Conservation (phyloP, 2,329 filamentous ascomycete genomes). For the Thelonectria blattea region DNA sequence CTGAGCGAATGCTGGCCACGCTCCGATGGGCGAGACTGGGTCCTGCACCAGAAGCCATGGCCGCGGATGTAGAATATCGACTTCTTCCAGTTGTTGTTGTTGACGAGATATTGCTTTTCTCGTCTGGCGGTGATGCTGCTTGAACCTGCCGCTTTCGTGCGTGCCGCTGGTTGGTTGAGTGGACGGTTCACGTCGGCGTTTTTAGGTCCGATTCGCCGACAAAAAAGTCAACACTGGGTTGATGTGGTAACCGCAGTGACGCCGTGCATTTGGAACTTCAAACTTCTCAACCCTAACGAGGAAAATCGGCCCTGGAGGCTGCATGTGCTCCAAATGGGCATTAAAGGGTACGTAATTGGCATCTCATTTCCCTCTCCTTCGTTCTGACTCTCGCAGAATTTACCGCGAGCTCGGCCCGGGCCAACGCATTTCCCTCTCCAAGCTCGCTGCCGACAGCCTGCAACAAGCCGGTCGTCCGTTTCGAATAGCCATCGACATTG, state of each 20-base stretch:
- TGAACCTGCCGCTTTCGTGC: slow-evolving; percentile 26
- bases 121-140: slow-evolving; percentile 19
- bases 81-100: slow-evolving; percentile 1
- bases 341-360: slow-evolving; percentile 60
- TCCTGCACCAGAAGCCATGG: slow-evolving; percentile 53
- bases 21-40: slow-evolving; percentile 61
- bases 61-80: background rate
- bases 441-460: slow-evolving; percentile 79
- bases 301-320: slow-evolving; percentile 16
- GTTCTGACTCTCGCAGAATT: slow-evolving; percentile 62
- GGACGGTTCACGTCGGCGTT: slow-evolving; percentile 30
- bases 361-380: accelerated
- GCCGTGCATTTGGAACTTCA: slow-evolving; percentile 33
- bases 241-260: slow-evolving; percentile 41
- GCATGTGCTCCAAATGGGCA: slow-evolving; percentile 58
- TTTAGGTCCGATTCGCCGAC: slow-evolving; percentile 39
- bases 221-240: slow-evolving; percentile 35
- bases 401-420: slow-evolving; percentile 88
- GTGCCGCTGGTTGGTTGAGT: slow-evolving; percentile 31
- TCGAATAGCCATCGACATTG: slow-evolving; percentile 89
- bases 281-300: slow-evolving; percentile 17
- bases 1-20: slow-evolving; percentile 62
- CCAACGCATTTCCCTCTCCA: slow-evolving; percentile 79
- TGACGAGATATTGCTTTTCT: slow-evolving; percentile 15
- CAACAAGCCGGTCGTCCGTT: slow-evolving; percentile 74